Evolutionary conservation across 2,329 filamentous ascomycete species (phyloP).

Genomic region (Nothopassalora personata): DNA sequence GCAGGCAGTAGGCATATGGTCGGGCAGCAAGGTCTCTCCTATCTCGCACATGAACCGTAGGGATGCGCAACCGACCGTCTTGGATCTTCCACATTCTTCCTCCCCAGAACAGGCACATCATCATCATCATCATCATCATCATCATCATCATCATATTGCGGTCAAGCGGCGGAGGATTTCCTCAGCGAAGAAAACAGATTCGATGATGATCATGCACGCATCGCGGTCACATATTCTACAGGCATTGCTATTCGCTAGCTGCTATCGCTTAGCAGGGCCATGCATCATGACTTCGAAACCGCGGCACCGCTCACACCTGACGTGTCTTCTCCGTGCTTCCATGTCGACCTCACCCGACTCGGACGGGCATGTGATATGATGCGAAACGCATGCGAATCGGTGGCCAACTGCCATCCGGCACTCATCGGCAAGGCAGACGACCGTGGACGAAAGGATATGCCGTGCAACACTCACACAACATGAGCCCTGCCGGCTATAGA

Average conservation of each 20-base stretch:
- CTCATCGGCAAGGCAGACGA: not conserved
- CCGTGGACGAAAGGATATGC: not conserved
- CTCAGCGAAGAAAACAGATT: not conserved
- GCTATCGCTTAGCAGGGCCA: not conserved
- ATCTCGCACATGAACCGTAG: not conserved
- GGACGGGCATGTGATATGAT: not conserved
- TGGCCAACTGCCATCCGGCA: not conserved
- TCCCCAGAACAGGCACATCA: not conserved
- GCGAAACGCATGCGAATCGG: not conserved
- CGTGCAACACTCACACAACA: not conserved
- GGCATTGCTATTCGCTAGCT: not conserved
- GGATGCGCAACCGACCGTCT: not conserved
- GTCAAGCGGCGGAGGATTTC: conserved; percentile 1
- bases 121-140: conserved; percentile 1
- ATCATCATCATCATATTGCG: not conserved
- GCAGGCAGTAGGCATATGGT: not conserved
- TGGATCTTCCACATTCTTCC: too few relatives aligned
- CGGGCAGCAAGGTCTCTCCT: conserved; percentile 4
- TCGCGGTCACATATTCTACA: not conserved
- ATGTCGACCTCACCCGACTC: not conserved
- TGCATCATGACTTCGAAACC: not conserved
- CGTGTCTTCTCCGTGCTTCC: not conserved
- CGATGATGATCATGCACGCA: too few relatives aligned
- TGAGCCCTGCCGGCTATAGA: not conserved
- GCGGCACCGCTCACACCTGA: not conserved